phyloP scores from a whole-genome alignment of 805 yeast genomes.

The Jamesozyma hellenica region DNA sequence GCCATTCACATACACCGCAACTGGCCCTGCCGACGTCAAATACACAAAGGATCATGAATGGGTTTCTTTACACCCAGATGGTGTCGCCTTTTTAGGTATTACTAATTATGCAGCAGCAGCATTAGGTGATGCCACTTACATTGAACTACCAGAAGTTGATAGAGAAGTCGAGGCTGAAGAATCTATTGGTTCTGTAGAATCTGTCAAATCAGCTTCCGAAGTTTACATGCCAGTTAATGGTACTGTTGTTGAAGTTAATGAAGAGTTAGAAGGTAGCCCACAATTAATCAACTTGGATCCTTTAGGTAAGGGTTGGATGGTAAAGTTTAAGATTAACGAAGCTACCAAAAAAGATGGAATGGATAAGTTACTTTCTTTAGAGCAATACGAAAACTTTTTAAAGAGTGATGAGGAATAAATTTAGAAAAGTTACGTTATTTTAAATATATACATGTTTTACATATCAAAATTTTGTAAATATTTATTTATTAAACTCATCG shows the following conservation, averaged over 20 bases:
- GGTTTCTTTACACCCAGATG: slow-evolving; percentile 79
- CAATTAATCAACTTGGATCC: slow-evolving; percentile 80
- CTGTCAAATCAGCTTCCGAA: slow-evolving; percentile 90
- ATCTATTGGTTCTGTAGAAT: slow-evolving; percentile 84
- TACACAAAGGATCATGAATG: slow-evolving; percentile 92
- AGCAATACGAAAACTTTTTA: slow-evolving; percentile 47
- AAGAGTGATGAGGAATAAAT: slow-evolving; percentile 38
- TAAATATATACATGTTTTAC: not conserved
- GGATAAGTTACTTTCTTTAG: slow-evolving; percentile 44
- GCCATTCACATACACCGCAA: slow-evolving; percentile 24
- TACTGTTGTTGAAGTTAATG: slow-evolving; percentile 63
- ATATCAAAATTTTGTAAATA: too few species aligned
- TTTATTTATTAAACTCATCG: not conserved
- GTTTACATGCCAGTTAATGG: slow-evolving; percentile 84
- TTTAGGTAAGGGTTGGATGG: slow-evolving; percentile 89
- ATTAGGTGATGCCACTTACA: slow-evolving; percentile 90
- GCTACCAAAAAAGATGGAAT: slow-evolving; percentile 33
- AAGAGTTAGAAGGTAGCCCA: slow-evolving; percentile 56
- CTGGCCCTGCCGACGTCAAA: slow-evolving; percentile 36
- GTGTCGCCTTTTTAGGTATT: slow-evolving; percentile 80
- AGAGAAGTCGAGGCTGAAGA: slow-evolving; percentile 59
- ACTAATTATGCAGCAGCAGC: slow-evolving; percentile 94
- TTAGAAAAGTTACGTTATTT: not conserved
- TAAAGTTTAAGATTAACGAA: slow-evolving; percentile 55
- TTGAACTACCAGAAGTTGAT: slow-evolving; percentile 77